These are phyloP conservation scores for Fusarium sororula DNA, from an alignment of 2,329 filamentous ascomycete species.

Conservation along the genomic window DNA sequence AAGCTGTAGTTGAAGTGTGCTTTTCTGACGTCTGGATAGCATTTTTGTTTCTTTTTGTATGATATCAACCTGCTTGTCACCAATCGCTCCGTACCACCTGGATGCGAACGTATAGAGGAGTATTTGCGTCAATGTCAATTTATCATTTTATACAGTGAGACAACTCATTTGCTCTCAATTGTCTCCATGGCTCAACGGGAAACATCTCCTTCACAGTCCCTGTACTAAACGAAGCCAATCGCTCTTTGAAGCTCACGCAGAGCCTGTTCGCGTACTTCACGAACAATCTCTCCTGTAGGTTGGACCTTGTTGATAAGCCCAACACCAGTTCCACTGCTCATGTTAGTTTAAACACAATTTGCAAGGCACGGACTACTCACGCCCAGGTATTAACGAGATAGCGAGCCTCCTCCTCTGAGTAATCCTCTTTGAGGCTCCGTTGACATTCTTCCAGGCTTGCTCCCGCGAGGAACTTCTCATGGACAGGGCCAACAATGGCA, in stretches of 20 bases:
- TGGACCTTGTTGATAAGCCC: conserved; percentile 55
- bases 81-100: conserved; percentile 8
- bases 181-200: not conserved
- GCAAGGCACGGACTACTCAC: conserved; percentile 37
- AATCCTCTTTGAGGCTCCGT: conserved; percentile 50
- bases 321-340: conserved; percentile 53
- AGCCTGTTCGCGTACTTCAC: conserved; percentile 51
- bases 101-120: conserved; percentile 34
- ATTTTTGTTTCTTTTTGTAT: conserved; percentile 31
- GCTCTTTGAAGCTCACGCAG: conserved; percentile 47
- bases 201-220: not conserved
- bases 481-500: conserved; percentile 52
- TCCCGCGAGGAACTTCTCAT: conserved; percentile 52
- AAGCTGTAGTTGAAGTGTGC: conserved; percentile 70
- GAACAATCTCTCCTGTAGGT: conserved; percentile 55
- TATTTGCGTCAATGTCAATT: conserved; percentile 23
- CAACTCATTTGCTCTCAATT: conserved; percentile 33
- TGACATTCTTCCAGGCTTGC: conserved; percentile 55
- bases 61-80: conserved; percentile 35
- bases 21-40: not conserved
- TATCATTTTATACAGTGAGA: not conserved
- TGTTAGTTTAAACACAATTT: conserved; percentile 2
- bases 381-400: conserved; percentile 51
- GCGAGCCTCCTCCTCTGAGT: conserved; percentile 45
- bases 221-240: conserved; percentile 21